Conservation (phyloP, 257 asterid species). For the Catharanthus roseus region DNA sequence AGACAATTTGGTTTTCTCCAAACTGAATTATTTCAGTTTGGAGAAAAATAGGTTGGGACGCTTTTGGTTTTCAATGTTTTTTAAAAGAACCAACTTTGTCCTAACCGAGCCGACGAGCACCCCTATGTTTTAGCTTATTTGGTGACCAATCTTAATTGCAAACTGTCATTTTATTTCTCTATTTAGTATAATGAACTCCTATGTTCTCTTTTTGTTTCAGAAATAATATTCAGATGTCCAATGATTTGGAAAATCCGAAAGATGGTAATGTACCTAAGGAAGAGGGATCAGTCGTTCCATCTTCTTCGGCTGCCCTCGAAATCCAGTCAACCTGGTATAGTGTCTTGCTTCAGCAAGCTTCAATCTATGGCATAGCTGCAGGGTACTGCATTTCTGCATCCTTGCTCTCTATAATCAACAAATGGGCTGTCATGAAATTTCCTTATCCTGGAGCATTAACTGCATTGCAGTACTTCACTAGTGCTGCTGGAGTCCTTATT, state of each 20-base stretch:
- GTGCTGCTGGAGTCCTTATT: conserved; percentile 72
- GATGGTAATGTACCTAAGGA: conserved; percentile 20
- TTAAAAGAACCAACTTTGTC: too few species aligned
- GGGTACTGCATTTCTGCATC: conserved; percentile 92
- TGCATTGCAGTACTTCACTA: conserved; percentile 85
- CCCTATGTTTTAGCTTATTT: too few species aligned
- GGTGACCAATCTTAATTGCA: too few species aligned
- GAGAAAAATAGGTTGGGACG: too few species aligned
- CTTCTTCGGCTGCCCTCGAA: conserved; percentile 28
- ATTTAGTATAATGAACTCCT: not conserved
- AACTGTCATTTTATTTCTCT: not conserved
- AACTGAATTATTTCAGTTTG: too few species aligned
- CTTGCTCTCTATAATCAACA: conserved; percentile 76
- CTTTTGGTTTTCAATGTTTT: too few species aligned
- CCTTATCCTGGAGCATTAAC: conserved; percentile 95
- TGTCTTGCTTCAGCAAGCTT: conserved; percentile 56
- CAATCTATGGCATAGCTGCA: conserved; percentile 84
- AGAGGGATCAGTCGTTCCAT: conserved; percentile 21
- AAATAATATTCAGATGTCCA: conserved; percentile 53
- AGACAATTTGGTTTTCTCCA: too few species aligned
- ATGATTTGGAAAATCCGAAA: conserved; percentile 65
- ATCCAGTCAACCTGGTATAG: conserved; percentile 40
- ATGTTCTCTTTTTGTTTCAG: not conserved
- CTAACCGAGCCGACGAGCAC: too few species aligned
- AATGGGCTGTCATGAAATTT: conserved; percentile 96